A percentile compares a stretch with the other conserved stretches of the same genome.
phyloP scores from a whole-genome alignment of 1,139 yeast genomes.

The Protomyces lactucae-debilis region DNA sequence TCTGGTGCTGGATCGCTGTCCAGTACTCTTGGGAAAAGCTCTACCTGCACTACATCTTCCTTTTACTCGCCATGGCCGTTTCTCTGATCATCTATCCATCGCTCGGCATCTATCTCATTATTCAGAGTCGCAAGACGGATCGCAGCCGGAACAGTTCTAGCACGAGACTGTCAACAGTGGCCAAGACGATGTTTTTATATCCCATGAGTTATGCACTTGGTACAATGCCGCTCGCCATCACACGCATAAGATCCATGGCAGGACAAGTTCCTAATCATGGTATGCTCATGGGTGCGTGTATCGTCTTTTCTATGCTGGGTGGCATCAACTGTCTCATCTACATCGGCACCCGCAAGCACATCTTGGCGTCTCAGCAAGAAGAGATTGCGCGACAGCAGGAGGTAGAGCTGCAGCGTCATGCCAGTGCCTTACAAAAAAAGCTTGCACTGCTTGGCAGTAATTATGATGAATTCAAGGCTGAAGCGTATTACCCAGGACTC shows the following conservation, averaged over 20 bases:
- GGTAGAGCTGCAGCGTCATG: neutral
- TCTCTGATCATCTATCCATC: neutral
- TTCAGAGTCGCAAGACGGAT: neutral
- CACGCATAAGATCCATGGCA: neutral
- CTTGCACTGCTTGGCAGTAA: neutral
- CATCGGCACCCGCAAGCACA: neutral
- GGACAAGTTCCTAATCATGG: neutral
- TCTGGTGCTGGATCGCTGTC: neutral
- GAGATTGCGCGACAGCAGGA: neutral
- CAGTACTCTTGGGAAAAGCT: neutral
- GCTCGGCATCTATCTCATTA: neutral
- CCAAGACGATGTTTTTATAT: constrained; percentile 2
- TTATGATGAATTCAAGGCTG: neutral
- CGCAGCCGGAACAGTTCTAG: neutral
- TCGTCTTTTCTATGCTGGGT: neutral
- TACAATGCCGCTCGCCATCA: neutral
- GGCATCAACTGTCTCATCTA: constrained; percentile 2
- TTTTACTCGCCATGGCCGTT: neutral
- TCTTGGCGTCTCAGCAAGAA: neutral
- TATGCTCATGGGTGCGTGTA: neutral
- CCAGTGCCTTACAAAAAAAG: neutral
- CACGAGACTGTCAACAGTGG: neutral
- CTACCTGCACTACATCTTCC: neutral
- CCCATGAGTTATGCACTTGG: constrained; percentile 3
- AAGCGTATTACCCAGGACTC: neutral